A percentile compares a stretch with the other conserved stretches of the same genome.
These are phyloP conservation scores for Agaricus subrufescens DNA, from an alignment of 768 basidiomycete species.

Conservation along the genomic window DNA sequence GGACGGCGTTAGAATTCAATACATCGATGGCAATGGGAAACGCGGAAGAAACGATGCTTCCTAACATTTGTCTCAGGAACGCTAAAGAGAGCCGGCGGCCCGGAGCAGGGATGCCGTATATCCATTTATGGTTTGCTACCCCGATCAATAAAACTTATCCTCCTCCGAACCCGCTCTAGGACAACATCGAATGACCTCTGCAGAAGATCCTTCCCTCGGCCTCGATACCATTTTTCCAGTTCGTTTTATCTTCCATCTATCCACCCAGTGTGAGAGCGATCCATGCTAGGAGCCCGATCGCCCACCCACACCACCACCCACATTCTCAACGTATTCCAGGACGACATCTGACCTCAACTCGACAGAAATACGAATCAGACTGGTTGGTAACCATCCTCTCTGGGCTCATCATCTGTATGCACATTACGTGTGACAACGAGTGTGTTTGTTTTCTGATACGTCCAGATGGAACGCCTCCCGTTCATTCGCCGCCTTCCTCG, in stretches of 20 bases:
- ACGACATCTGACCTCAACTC: constrained; percentile 15
- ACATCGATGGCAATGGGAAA: too few species aligned
- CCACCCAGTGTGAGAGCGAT: background rate
- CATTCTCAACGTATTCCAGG: constrained; percentile 45
- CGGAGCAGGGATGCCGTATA: too few species aligned
- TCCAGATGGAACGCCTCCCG: constrained; percentile 78
- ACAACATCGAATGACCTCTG: constrained; percentile 14
- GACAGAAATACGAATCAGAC: constrained; percentile 48
- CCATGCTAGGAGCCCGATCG: constrained; percentile 53
- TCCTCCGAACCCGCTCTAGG: background rate
- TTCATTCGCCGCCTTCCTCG: constrained; percentile 66
- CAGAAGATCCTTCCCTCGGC: constrained; percentile 29
- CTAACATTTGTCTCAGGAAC: too few species aligned
- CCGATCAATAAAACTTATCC: too few species aligned
- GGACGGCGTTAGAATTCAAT: too few species aligned
- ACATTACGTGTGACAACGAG: background rate
- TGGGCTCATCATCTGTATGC: constrained; percentile 79
- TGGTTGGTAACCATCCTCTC: constrained; percentile 77
- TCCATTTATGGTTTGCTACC: too few species aligned
- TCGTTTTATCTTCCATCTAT: constrained; percentile 4
- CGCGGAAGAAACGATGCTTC: too few species aligned
- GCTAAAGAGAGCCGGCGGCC: too few species aligned
- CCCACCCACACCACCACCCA: constrained; percentile 65
- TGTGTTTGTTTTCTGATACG: background rate
- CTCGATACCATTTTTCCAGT: constrained; percentile 52